These are phyloP conservation scores for Ogataea pignaliae DNA, from an alignment of 805 yeast species.

Conservation along the genomic window DNA sequence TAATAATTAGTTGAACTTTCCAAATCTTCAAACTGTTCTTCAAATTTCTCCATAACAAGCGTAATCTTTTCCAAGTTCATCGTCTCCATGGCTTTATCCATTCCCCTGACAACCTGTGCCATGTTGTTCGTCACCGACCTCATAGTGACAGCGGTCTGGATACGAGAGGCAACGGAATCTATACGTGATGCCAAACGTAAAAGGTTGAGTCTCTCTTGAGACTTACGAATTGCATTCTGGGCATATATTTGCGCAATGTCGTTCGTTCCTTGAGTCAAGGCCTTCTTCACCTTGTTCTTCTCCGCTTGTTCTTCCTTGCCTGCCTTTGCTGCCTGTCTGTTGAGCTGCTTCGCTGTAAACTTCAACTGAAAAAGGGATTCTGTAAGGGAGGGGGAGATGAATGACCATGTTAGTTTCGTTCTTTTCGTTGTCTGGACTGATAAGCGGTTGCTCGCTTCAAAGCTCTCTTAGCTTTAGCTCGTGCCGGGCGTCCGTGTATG, in stretches of 20 bases:
- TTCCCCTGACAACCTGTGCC: slow-evolving; percentile 88
- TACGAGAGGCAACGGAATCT: slow-evolving; percentile 93
- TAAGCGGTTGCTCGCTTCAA: no score
- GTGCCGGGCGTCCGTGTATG: no score
- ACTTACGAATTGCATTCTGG: slow-evolving; percentile 90
- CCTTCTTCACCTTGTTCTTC: slow-evolving; percentile 85
- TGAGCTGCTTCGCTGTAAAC: slow-evolving; percentile 92
- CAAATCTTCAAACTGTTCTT: slow-evolving; percentile 90
- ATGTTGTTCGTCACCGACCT: slow-evolving; percentile 89
- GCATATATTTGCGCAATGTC: slow-evolving; percentile 95
- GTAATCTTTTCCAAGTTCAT: slow-evolving; percentile 95
- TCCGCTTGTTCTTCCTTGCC: slow-evolving; percentile 87
- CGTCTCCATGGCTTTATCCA: slow-evolving; percentile 93
- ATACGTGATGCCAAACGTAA: slow-evolving; percentile 81
- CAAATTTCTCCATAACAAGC: slow-evolving; percentile 95
- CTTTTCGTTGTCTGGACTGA: no score
- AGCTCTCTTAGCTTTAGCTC: no score
- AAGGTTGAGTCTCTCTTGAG: slow-evolving; percentile 78
- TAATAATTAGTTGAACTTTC: slow-evolving; percentile 93
- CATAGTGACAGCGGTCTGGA: slow-evolving; percentile 98
- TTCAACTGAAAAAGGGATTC: slow-evolving; percentile 64
- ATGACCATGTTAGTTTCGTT: slow-evolving; percentile 10
- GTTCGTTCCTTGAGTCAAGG: slow-evolving; percentile 75
- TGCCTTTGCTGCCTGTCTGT: slow-evolving; percentile 84
- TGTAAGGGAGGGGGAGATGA: slow-evolving; percentile 12